Evolutionary conservation across 2,329 filamentous ascomycete genomes (phyloP), one percentile per base, ranked within the genome.

Genomic region (Geosmithia putterillii): DNA sequence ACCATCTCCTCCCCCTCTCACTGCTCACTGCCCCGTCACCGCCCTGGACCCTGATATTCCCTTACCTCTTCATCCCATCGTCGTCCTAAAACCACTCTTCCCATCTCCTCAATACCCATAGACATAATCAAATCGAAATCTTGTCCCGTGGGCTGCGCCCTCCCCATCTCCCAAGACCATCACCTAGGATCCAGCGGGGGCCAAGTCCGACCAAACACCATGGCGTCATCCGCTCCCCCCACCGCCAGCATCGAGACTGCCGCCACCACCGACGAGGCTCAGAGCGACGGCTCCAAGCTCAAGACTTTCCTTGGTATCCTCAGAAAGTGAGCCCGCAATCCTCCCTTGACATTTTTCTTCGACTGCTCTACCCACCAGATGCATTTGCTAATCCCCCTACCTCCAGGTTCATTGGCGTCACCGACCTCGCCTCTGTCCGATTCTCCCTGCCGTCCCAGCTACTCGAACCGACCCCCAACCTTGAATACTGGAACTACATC

Each of bases 401-500:
- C n/a, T 10, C 44, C 62, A 94, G 90, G 61, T 96, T 96, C 64
- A 88, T 96, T 55, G 92, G 92, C 52, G 92, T 98, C 45, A 74
- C 89, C 52, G 92, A 98, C 65, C 92, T 98, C 56, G 92, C 92
- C 45, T 79, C 88, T 45, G 90, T 96, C 48, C 85, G 92, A 52
- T 98, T 98, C 68, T 96, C 90, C 15, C 75, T 98, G 42, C 92
- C 92, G 19, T 88, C 92, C 42, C 90, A 96, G 64, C 79, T 98
- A 38, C 76, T 98, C 56, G 92, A 98, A 63, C 92, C 92, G 32
- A 94, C 86, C 4, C 92, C 92, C 42, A 98, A 98, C 62, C 71
- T 98, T 59, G 92, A 98, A 69, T 98, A 96, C 67, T 98, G 92
- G 92, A 94, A 94, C 57, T 98, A 98, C 58, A 73, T 98, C 59